These are phyloP conservation scores for Nemania sp. DNA, from an alignment of 2,329 filamentous ascomycete species.

Conservation along the genomic window DNA sequence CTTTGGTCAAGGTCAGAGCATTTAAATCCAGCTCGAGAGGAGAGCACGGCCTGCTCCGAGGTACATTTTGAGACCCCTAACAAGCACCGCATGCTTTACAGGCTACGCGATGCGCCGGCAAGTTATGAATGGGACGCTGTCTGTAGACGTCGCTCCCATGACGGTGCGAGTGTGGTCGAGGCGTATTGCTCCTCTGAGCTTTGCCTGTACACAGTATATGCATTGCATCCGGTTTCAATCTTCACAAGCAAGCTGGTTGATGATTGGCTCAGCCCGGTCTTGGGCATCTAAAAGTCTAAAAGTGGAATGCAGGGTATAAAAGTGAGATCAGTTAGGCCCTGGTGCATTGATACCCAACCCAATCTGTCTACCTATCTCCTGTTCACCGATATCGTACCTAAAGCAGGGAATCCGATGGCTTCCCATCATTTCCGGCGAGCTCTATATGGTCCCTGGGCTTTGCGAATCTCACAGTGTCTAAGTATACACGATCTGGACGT, in stretches of 20 bases:
- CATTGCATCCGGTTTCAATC: slow-evolving; percentile 10
- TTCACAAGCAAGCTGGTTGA: slow-evolving; percentile 3
- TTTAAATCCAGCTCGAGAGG: slow-evolving; percentile 6
- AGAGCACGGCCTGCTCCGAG: slow-evolving; percentile 2
- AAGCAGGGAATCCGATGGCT: slow-evolving; percentile 16
- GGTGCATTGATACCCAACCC: slow-evolving; percentile 53
- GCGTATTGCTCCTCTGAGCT: too few relatives aligned
- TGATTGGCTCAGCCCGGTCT: slow-evolving; percentile 20
- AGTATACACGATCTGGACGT: slow-evolving; percentile 10
- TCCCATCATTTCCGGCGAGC: slow-evolving; percentile 8
- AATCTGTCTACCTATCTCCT: slow-evolving; percentile 11
- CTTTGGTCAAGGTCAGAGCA: slow-evolving; percentile 9
- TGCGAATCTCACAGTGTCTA: slow-evolving; percentile 6
- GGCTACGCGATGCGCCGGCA: slow-evolving; percentile 5
- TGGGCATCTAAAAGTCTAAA: slow-evolving; percentile 41
- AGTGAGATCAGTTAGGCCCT: slow-evolving; percentile 40
- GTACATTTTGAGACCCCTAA: too few relatives aligned
- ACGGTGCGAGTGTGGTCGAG: background rate
- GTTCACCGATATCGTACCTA: slow-evolving; percentile 9
- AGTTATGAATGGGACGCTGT: slow-evolving; percentile 5
- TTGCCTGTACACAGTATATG: too few relatives aligned
- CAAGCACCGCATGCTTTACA: too few relatives aligned
- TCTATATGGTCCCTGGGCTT: slow-evolving; percentile 2
- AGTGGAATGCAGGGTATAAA: slow-evolving; percentile 30
- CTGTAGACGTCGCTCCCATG: background rate